phyloP scores from a whole-genome alignment of 768 basidiomycete genomes.

The Lactarius hengduanensis region DNA sequence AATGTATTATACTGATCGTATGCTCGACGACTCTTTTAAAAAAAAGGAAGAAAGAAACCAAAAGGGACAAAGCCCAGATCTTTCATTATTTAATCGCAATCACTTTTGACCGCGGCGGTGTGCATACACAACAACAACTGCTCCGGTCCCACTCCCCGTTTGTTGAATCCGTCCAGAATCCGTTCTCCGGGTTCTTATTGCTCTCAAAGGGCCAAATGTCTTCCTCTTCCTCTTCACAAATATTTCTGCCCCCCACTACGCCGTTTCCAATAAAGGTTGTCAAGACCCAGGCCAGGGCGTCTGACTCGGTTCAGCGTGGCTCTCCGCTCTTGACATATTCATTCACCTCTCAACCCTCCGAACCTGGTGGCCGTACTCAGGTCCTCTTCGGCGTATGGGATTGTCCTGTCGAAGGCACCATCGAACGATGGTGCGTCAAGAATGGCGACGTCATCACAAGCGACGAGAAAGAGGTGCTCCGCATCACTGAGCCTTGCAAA shows the following conservation, averaged over 20 bases:
- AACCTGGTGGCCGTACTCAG: conserved; percentile 52
- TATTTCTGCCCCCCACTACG: conserved; percentile 72
- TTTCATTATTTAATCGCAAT: conserved; percentile 4
- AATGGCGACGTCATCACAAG: conserved; percentile 62
- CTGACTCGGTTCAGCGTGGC: conserved; percentile 59
- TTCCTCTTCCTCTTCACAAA: conserved; percentile 43
- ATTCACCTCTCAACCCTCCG: conserved; percentile 56
- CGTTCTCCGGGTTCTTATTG: neutral
- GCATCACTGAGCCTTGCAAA: conserved; percentile 88
- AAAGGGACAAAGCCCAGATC: neutral
- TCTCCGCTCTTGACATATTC: conserved; percentile 82
- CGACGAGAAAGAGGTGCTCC: conserved; percentile 55
- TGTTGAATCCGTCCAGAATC: conserved; percentile 9
- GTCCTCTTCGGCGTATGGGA: conserved; percentile 91
- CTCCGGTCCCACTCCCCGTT: conserved; percentile 10
- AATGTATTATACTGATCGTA: neutral
- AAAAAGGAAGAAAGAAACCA: neutral
- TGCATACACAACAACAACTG: conserved; percentile 8
- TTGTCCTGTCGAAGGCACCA: conserved; percentile 73
- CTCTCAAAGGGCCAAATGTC: conserved; percentile 10
- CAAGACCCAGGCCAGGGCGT: conserved; percentile 54
- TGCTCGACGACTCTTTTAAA: neutral
- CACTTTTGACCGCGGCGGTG: conserved; percentile 13
- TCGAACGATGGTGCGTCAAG: conserved; percentile 69
- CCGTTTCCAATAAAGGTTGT: conserved; percentile 86